Conservation (phyloP, 768 basidiomycete genomes). For the Naganishia kalamii region DNA sequence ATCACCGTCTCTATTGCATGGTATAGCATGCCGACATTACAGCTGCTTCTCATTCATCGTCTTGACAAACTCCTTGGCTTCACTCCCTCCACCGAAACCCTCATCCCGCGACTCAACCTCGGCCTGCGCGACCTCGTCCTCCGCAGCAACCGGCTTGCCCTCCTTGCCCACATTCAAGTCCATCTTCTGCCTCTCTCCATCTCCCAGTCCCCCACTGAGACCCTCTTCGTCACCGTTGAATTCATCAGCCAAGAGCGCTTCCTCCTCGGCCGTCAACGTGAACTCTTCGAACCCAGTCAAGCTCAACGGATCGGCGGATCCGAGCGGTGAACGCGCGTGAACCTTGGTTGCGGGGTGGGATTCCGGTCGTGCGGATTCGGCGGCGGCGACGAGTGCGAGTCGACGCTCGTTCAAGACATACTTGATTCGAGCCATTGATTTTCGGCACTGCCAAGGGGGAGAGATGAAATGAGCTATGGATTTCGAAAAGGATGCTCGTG, state of each 20-base stretch:
- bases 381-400: constrained; percentile 69
- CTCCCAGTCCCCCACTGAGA: constrained; percentile 7
- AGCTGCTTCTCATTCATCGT: constrained; percentile 22
- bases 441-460: constrained; percentile 61
- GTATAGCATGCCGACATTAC: too few relatives aligned
- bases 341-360: constrained; percentile 14
- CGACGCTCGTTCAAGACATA: constrained; percentile 83
- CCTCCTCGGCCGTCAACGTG: constrained; percentile 22
- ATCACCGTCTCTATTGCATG: too few relatives aligned
- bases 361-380: constrained; percentile 26
- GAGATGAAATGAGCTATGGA: background rate
- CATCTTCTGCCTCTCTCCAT: constrained; percentile 23
- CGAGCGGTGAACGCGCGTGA: constrained; percentile 20
- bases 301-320: constrained; percentile 19
- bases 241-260: constrained; percentile 5
- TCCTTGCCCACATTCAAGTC: constrained; percentile 4
- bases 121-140: constrained; percentile 29
- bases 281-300: constrained; percentile 27
- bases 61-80: constrained; percentile 36
- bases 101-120: constrained; percentile 35
- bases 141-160: constrained; percentile 25
- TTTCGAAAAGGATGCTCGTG: background rate
- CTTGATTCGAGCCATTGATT: constrained; percentile 96
- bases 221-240: constrained; percentile 11
- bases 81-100: constrained; percentile 32